phyloP scores from a whole-genome alignment of 805 yeast species.

The Jamesozyma lodderae region DNA sequence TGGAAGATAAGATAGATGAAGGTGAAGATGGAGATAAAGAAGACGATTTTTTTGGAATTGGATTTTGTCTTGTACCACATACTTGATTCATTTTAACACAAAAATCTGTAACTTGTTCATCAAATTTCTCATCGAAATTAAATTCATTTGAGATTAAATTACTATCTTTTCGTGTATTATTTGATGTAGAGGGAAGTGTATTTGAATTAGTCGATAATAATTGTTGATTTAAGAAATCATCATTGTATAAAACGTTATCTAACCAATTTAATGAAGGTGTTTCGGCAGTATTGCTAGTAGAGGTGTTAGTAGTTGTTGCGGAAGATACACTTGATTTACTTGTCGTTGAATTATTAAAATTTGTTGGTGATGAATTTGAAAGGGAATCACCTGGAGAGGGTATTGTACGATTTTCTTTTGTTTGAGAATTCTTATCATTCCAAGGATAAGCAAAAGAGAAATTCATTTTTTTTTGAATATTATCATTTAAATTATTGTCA shows the following conservation, averaged over 20 bases:
- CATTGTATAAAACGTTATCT: conserved; percentile 16
- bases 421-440: conserved; percentile 14
- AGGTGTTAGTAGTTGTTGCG: background rate
- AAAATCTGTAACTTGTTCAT: conserved; percentile 64
- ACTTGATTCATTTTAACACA: conserved; percentile 71
- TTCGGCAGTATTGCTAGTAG: background rate
- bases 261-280: conserved; percentile 8
- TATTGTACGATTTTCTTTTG: background rate
- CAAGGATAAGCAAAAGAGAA: conserved; percentile 52
- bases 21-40: background rate
- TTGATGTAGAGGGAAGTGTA: background rate
- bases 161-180: conserved; percentile 6
- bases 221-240: conserved; percentile 6
- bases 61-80: conserved; percentile 68
- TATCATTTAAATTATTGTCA: conserved; percentile 5
- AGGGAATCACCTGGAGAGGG: conserved; percentile 9
- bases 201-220: background rate
- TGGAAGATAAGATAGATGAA: background rate
- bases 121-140: conserved; percentile 40
- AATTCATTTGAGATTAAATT: conserved; percentile 22
- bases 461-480: conserved; percentile 15
- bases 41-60: conserved; percentile 41
- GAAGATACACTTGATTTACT: conserved; percentile 1
- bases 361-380: conserved; percentile 3
- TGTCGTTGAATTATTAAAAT: background rate